Evolutionary conservation across 306 rosid genomes (phyloP), one percentile per base, ranked within the genome.

Genomic region (Pyrus communis): DNA sequence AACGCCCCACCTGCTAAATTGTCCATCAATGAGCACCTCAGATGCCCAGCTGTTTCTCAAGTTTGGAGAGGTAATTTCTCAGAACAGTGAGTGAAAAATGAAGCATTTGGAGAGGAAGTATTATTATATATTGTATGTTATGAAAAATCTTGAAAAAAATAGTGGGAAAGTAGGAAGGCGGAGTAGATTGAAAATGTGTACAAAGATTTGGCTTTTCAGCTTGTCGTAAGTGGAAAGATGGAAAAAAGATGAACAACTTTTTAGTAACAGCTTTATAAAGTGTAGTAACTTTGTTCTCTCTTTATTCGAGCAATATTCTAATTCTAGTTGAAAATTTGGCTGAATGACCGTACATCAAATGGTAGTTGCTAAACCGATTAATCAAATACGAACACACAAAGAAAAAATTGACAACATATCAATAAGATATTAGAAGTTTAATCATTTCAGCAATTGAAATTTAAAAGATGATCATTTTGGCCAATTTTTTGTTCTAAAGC

Each of bases 61-160:
- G 80, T 93, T 93, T 54, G 97, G 98, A 54, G 98, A 93, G 88
- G 98, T 93, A 59, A 93, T 93, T 74, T 89, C 98, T 60, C 97
- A 88, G 57, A 91, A 89, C 86, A 93, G 96, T 46, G 89, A 80
- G 82, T 87, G 84, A 88, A 31, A 46, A 59, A 2, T 49, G 12
- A 52, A 69, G 70, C 52, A 54, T 11, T 61, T 28, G 10, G 35
- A 42, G 27, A n/a, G 70, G 75, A 52, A 11, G 45, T 10, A 27
- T 25, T 38, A 15, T 11, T 40, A 42, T 4, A 40, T 51, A 7
- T 17, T 17, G 17, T 2, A 13, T 19, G 18, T 68, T 11, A 33
- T 18, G 74, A 83, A 31, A 18, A 62, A 64, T 43, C 73, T 71
- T 30, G 38, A 58, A 38, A 51, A 46, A 40, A 46, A 69, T 33